These are phyloP conservation scores for Claviceps cyperi DNA, from an alignment of 2,329 filamentous ascomycete species.

Conservation along the genomic window DNA sequence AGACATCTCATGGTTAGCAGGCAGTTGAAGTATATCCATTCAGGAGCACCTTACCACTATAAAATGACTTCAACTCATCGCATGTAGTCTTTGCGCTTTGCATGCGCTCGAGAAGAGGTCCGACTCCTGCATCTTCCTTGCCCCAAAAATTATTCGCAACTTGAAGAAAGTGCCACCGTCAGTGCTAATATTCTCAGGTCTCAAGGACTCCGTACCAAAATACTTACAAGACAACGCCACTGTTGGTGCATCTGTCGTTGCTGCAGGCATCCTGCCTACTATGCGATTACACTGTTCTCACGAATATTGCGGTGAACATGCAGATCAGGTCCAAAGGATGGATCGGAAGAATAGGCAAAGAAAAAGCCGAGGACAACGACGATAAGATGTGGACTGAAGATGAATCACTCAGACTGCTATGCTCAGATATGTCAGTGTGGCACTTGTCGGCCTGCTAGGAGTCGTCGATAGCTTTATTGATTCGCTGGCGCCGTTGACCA, in stretches of 20 bases:
- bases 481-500: conserved; percentile 7
- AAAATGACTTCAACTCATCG: conserved; percentile 88
- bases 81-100: conserved; percentile 84
- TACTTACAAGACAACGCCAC: conserved; percentile 53
- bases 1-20: background rate
- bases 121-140: conserved; percentile 93
- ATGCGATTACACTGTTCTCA: background rate
- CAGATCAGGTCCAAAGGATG: background rate
- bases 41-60: conserved; percentile 44
- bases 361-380: background rate
- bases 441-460: background rate
- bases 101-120: conserved; percentile 86
- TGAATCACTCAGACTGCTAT: background rate
- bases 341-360: background rate
- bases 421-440: background rate
- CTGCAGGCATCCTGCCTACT: conserved; percentile 40
- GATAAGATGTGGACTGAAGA: background rate
- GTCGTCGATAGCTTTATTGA: conserved; percentile 2
- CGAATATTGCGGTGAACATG: background rate
- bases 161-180: conserved; percentile 17
- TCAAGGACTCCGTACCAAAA: background rate
- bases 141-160: conserved; percentile 99
- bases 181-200: background rate
- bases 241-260: conserved; percentile 45
- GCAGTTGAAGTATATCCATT: background rate